Conservation (phyloP, 176 grass and related monocot genomes). For the Zizania latifolia region DNA sequence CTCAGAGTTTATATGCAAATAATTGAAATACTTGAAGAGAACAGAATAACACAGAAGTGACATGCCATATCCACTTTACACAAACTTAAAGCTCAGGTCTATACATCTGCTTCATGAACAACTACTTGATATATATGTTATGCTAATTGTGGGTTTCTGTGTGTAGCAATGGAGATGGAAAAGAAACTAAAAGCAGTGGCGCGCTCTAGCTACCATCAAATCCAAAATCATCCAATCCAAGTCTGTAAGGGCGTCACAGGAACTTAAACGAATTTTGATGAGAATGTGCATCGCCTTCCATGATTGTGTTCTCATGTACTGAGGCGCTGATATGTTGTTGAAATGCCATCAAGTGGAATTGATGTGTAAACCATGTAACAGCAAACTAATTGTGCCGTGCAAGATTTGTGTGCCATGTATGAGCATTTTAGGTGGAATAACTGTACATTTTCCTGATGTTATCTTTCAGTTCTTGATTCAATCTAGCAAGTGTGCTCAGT, state of each 20-base stretch:
- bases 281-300: background rate
- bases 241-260: background rate
- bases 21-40: background rate
- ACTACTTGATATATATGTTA: background rate
- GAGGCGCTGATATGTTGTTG: too few relatives aligned
- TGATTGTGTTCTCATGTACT: background rate
- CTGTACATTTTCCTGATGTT: background rate
- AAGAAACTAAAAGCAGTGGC: background rate
- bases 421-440: background rate
- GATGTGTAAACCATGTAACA: background rate
- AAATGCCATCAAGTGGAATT: too few relatives aligned
- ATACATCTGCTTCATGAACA: background rate
- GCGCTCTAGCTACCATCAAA: background rate
- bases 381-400: background rate
- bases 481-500: background rate
- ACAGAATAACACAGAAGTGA: background rate
- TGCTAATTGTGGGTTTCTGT: background rate
- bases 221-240: background rate
- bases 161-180: background rate
- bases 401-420: background rate
- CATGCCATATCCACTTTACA: background rate
- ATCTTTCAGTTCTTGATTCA: background rate
- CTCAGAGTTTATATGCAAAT: background rate
- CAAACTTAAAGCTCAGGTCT: background rate
- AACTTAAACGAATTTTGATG: background rate